Percentiles rank a stretch among this genome's conserved stretches.
These are phyloP conservation scores for Fusarium hostae DNA, from an alignment of 2,329 filamentous ascomycete species.

Conservation along the genomic window DNA sequence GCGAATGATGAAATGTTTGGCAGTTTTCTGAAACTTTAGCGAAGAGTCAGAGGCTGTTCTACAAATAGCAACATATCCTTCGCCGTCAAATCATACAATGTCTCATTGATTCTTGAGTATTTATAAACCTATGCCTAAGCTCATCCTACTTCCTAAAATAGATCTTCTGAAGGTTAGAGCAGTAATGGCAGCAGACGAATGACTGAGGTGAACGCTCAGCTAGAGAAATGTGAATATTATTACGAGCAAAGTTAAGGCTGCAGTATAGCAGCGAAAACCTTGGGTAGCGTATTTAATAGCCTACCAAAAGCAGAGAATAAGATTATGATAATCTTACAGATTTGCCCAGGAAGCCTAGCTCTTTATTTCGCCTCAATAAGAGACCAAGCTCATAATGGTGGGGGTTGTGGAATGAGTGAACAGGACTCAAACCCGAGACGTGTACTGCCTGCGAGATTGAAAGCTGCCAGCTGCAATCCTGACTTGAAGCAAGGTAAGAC, in stretches of 20 bases:
- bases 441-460: neutral
- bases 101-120: neutral
- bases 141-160: neutral
- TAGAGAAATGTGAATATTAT: neutral
- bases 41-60: neutral
- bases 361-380: neutral
- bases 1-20: neutral
- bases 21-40: neutral
- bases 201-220: neutral
- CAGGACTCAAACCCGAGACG: neutral
- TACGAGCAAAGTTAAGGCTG: neutral
- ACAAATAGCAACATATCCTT: neutral
- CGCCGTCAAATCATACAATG: neutral
- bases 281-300: neutral
- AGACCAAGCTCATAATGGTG: neutral
- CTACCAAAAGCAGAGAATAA: neutral
- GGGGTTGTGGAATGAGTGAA: neutral
- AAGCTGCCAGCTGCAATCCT: neutral
- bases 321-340: neutral
- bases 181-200: neutral
- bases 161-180: neutral
- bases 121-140: neutral
- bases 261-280: neutral
- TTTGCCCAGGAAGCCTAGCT: neutral
- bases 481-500: neutral